Conservation (phyloP, 2,329 filamentous ascomycete genomes). For the Pseudocercospora musae region DNA sequence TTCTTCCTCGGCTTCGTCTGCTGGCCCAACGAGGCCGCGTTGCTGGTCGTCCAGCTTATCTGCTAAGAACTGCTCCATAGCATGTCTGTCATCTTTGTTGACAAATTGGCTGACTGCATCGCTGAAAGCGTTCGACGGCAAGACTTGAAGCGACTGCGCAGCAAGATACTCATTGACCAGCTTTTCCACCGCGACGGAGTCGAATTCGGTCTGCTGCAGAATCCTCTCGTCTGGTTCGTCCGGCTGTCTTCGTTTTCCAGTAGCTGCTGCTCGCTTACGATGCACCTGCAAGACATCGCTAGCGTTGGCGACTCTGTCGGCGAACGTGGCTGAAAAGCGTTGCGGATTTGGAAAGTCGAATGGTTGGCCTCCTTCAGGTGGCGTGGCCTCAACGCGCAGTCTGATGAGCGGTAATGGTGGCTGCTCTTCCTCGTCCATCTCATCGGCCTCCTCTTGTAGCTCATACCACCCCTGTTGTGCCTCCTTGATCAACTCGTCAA, state of each 20-base stretch:
- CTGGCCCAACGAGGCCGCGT: slow-evolving; percentile 48
- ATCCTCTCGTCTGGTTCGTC: slow-evolving; percentile 64
- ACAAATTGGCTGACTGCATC: slow-evolving; percentile 93
- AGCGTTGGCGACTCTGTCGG: slow-evolving; percentile 85
- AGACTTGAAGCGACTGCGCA: slow-evolving; percentile 83
- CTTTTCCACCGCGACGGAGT: slow-evolving; percentile 81
- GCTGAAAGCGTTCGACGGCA: slow-evolving; percentile 88
- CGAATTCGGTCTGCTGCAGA: slow-evolving; percentile 47
- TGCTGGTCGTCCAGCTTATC: slow-evolving; percentile 44
- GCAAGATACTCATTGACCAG: slow-evolving; percentile 84
- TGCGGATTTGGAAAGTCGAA: slow-evolving; percentile 95
- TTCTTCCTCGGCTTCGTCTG: slow-evolving; percentile 70
- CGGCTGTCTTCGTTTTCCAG: slow-evolving; percentile 47
- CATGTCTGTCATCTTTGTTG: slow-evolving; percentile 90
- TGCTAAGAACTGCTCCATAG: slow-evolving; percentile 59
- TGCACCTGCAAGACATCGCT: slow-evolving; percentile 94
- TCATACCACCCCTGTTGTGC: slow-evolving; percentile 78
- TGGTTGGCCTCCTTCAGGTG: slow-evolving; percentile 70
- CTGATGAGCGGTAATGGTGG: slow-evolving; percentile 79
- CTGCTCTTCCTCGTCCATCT: slow-evolving; percentile 51
- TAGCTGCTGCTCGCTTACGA: slow-evolving; percentile 69
- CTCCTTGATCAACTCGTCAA: slow-evolving; percentile 83
- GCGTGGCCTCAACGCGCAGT: slow-evolving; percentile 84
- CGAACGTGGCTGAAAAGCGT: slow-evolving; percentile 89
- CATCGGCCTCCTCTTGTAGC: slow-evolving; percentile 60